These are phyloP conservation scores for Arctium minus DNA, from an alignment of 129 eudicot species.

Conservation along the genomic window DNA sequence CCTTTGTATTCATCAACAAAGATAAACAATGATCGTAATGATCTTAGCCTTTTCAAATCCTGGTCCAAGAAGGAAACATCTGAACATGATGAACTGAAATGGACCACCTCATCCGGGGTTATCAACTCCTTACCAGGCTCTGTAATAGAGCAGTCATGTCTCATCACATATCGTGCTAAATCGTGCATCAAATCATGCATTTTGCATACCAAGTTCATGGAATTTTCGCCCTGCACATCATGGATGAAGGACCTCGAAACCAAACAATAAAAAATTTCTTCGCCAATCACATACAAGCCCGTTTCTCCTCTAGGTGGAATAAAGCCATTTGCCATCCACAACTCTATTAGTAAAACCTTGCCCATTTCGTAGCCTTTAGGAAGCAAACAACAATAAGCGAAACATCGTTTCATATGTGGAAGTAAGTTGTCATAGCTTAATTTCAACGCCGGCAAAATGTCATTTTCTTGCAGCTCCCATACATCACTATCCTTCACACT, in stretches of 20 bases:
- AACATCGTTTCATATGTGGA: conserved; percentile 29
- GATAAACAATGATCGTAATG: conserved; percentile 9
- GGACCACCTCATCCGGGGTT: conserved; percentile 5
- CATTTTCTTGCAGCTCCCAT: conserved; percentile 24
- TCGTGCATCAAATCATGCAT: conserved; percentile 47
- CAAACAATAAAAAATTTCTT: conserved; percentile 25
- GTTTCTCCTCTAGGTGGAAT: conserved; percentile 38
- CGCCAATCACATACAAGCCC: conserved; percentile 34
- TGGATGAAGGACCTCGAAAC: conserved; percentile 32
- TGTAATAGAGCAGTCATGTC: background rate
- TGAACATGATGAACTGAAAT: conserved; percentile 13
- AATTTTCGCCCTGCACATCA: background rate
- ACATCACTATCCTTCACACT: conserved; percentile 28
- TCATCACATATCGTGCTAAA: conserved; percentile 17
- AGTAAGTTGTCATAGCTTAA: conserved; percentile 44
- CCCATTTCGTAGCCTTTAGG: background rate
- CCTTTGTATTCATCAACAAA: background rate
- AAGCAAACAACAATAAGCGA: conserved; percentile 27
- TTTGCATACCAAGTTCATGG: conserved; percentile 12
- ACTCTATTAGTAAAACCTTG: background rate
- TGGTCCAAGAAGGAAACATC: background rate
- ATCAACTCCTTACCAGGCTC: background rate
- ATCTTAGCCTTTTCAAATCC: background rate
- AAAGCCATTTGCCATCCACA: background rate
- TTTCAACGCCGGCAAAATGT: background rate